These are phyloP conservation scores for Cladosporium sp. DNA, from an alignment of 2,329 filamentous ascomycete species.

Conservation along the genomic window DNA sequence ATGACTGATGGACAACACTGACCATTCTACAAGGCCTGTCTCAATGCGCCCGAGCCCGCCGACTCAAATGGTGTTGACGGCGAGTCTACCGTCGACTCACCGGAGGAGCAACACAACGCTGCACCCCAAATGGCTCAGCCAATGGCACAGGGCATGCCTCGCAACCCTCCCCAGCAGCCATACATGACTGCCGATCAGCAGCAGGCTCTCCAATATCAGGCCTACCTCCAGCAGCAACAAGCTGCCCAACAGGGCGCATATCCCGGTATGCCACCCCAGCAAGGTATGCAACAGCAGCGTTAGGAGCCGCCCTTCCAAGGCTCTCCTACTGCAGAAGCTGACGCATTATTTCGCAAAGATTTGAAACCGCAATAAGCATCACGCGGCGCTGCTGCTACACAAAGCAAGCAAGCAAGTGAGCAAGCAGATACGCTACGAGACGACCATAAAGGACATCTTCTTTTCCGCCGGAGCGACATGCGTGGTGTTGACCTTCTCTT, in stretches of 20 bases:
- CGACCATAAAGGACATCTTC: conserved; percentile 8
- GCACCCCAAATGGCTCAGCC: conserved; percentile 31
- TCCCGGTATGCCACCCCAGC: conserved; percentile 33
- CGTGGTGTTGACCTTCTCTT: neutral
- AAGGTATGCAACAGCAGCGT: conserved; percentile 30
- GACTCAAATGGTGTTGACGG: conserved; percentile 60
- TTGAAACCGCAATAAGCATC: conserved; percentile 12
- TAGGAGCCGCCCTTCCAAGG: conserved; percentile 18
- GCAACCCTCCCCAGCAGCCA: conserved; percentile 25
- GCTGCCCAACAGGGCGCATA: conserved; percentile 32
- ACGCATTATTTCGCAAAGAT: conserved; percentile 13
- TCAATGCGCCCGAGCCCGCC: conserved; percentile 90
- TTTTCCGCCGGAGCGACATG: neutral
- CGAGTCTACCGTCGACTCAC: conserved; percentile 67
- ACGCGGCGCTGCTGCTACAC: neutral
- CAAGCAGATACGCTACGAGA: conserved; percentile 4
- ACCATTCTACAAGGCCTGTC: conserved; percentile 65
- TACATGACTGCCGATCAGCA: conserved; percentile 37
- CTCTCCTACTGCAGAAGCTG: conserved; percentile 14
- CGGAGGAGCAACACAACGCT: conserved; percentile 77
- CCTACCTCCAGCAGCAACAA: conserved; percentile 37
- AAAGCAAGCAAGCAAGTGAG: neutral
- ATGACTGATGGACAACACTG: conserved; percentile 14
- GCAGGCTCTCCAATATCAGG: conserved; percentile 37
- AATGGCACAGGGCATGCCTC: conserved; percentile 30